Conservation (phyloP, 345 rosid genomes). For the Noccaea caerulescens region DNA sequence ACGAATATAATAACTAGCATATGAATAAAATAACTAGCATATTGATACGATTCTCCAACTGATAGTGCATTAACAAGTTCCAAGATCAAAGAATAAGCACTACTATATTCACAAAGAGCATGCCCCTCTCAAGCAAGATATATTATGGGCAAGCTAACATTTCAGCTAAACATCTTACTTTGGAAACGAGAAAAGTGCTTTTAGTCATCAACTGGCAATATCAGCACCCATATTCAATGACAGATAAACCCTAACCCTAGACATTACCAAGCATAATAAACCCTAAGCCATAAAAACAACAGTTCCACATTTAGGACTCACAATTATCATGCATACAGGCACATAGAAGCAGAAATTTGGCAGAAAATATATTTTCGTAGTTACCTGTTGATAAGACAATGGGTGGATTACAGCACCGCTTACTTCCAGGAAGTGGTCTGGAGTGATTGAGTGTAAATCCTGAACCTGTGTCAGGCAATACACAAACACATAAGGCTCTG, state of each 20-base stretch:
- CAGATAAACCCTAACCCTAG: slow-evolving; percentile 14
- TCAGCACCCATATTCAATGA: slow-evolving; percentile 12
- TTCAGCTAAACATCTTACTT: slow-evolving; percentile 31
- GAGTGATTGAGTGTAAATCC: slow-evolving; percentile 91
- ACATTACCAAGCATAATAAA: slow-evolving; percentile 7
- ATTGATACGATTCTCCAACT: slow-evolving; percentile 11
- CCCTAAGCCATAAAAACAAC: slow-evolving; percentile 28
- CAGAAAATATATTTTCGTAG: neutral
- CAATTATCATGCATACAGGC: slow-evolving; percentile 16
- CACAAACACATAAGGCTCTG: slow-evolving; percentile 24
- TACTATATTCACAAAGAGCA: slow-evolving; percentile 13
- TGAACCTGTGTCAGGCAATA: slow-evolving; percentile 66
- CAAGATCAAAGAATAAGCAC: slow-evolving; percentile 8
- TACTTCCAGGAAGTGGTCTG: slow-evolving; percentile 84
- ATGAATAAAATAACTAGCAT: slow-evolving; percentile 11
- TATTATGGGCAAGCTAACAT: slow-evolving; percentile 8
- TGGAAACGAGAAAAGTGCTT: neutral
- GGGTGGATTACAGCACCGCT: slow-evolving; percentile 95
- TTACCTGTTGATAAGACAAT: slow-evolving; percentile 94
- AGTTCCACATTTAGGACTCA: slow-evolving; percentile 20
- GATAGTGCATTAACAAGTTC: slow-evolving; percentile 1
- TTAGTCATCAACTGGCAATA: neutral
- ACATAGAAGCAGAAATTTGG: neutral
- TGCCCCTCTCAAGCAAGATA: neutral
- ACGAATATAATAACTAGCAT: too few species aligned